These are phyloP conservation scores for Barbarea vulgaris DNA, from an alignment of 345 rosid species.

Conservation along the genomic window DNA sequence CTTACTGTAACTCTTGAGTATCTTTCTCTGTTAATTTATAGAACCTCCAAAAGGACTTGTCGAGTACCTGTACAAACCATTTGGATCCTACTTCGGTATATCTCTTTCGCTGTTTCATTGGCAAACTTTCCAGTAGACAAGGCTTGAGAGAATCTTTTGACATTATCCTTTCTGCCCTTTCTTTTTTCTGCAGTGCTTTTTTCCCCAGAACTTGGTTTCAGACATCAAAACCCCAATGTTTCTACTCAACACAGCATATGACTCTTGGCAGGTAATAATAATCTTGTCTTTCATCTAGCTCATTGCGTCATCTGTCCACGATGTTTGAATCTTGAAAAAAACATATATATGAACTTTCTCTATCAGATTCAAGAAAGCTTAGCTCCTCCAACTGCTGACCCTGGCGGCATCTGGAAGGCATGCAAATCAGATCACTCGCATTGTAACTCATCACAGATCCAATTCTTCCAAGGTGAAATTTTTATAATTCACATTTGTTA, in stretches of 20 bases:
- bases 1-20: background rate
- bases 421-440: slow-evolving; percentile 61
- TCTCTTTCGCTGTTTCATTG: slow-evolving; percentile 16
- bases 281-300: slow-evolving; percentile 5
- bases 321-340: slow-evolving; percentile 15
- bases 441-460: slow-evolving; percentile 69
- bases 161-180: slow-evolving; percentile 6
- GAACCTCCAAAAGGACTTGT: slow-evolving; percentile 71
- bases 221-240: slow-evolving; percentile 73
- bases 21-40: slow-evolving; percentile 28
- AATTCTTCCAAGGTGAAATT: slow-evolving; percentile 64
- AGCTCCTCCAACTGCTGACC: slow-evolving; percentile 76
- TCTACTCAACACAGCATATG: slow-evolving; percentile 83
- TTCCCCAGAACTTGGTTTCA: slow-evolving; percentile 74
- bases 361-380: slow-evolving; percentile 70
- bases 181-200: slow-evolving; percentile 67
- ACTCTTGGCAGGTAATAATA: slow-evolving; percentile 80
- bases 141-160: slow-evolving; percentile 8
- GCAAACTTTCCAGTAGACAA: background rate
- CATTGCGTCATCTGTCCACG: slow-evolving; percentile 4
- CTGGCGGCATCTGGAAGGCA: slow-evolving; percentile 64
- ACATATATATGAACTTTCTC: background rate
- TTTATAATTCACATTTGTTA: background rate
- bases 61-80: slow-evolving; percentile 66
- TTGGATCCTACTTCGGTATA: slow-evolving; percentile 81